phyloP scores from a whole-genome alignment of 805 yeast genomes.

The Kodamaea laetipori region DNA sequence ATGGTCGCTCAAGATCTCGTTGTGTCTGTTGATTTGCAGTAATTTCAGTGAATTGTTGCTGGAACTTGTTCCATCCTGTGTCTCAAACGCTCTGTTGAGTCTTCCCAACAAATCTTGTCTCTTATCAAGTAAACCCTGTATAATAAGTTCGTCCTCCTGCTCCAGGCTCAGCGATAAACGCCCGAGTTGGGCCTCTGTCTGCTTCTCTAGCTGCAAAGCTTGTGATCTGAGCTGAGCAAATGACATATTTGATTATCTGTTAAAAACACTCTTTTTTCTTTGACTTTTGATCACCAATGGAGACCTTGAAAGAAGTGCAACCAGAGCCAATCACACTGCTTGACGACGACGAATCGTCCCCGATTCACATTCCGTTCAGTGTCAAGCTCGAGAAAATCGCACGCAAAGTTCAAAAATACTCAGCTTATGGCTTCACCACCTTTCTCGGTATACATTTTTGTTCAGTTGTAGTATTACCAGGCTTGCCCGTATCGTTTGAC shows the following conservation, averaged over 20 bases:
- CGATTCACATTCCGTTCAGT: not conserved
- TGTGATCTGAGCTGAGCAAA: slow-evolving; percentile 71
- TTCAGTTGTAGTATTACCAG: slow-evolving; percentile 57
- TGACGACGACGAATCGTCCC: not conserved
- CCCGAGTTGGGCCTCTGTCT: slow-evolving; percentile 50
- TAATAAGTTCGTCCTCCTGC: slow-evolving; percentile 27
- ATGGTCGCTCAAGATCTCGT: slow-evolving; percentile 73
- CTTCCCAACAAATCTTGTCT: slow-evolving; percentile 56
- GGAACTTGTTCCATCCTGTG: slow-evolving; percentile 43
- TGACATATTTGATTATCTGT: slow-evolving; percentile 14
- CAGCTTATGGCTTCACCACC: slow-evolving; percentile 57
- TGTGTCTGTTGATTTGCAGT: slow-evolving; percentile 82
- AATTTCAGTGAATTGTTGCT: slow-evolving; percentile 69
- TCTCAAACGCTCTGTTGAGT: slow-evolving; percentile 56
- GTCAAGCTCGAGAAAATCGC: slow-evolving; percentile 4
- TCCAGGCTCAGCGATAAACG: slow-evolving; percentile 44
- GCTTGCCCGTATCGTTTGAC: slow-evolving; percentile 39
- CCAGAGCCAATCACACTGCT: slow-evolving; percentile 9
- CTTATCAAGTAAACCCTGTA: slow-evolving; percentile 30
- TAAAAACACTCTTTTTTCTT: not conserved
- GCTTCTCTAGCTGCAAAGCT: slow-evolving; percentile 69
- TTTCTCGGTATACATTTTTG: slow-evolving; percentile 61
- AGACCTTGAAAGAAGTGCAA: slow-evolving; percentile 7
- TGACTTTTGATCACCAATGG: not conserved
- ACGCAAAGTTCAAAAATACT: slow-evolving; percentile 52